Evolutionary conservation across 371 early-diverging fungal species (phyloP).

Genomic region (Lichtheimia corymbifera): DNA sequence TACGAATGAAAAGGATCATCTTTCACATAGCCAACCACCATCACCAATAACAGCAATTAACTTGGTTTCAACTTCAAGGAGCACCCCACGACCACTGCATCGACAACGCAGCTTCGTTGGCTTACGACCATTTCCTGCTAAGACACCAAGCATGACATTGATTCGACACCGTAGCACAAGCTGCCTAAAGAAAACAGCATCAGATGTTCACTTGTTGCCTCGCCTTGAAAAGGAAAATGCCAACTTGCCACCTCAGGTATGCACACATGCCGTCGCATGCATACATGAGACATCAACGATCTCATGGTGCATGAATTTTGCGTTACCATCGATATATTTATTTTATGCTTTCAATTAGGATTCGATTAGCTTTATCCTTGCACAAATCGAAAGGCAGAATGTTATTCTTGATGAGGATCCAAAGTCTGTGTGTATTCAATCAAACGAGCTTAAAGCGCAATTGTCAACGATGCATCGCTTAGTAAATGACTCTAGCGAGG

Average conservation of each 20-base stretch:
- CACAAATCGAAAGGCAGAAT: constrained; percentile 58
- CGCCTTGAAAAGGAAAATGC: constrained; percentile 46
- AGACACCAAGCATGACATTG: not conserved
- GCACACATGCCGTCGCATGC: not conserved
- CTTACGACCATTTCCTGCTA: not conserved
- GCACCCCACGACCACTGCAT: not conserved
- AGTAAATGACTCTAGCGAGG: constrained; percentile 24
- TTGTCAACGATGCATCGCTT: constrained; percentile 49
- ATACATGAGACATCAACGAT: not conserved
- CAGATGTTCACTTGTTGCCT: constrained; percentile 40
- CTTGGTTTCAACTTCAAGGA: not conserved
- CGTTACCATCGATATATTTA: not conserved
- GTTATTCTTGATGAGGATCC: constrained; percentile 57
- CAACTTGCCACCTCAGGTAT: constrained; percentile 37
- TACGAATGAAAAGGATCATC: too few relatives aligned
- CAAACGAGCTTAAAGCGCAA: constrained; percentile 53
- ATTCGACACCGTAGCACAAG: not conserved
- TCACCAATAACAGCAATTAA: not conserved
- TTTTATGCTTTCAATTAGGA: constrained; percentile 19
- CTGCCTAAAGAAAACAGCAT: not conserved
- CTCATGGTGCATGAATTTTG: not conserved
- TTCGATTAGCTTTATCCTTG: constrained; percentile 53
- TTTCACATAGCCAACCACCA: not conserved
- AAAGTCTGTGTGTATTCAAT: constrained; percentile 56
- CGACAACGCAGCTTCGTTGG: too few relatives aligned